Base-by-base conservation (phyloP, 2,329 filamentous ascomycete genomes). In the Drechslerella stenobrocha region DNA sequence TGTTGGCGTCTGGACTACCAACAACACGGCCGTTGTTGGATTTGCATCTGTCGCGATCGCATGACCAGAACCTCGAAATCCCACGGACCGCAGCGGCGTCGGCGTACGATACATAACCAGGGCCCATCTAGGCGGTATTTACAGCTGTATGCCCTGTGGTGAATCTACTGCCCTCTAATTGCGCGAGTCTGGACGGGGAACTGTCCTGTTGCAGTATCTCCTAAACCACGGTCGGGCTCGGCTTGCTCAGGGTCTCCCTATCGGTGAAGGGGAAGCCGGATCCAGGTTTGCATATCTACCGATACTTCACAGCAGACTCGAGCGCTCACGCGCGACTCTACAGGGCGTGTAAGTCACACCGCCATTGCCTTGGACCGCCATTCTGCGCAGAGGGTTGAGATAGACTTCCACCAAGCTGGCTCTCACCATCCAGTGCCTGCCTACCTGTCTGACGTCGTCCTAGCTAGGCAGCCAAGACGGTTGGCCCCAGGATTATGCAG, bases 1-100 rank as follows among this genome's bases (percentile, higher is more conserved):
- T 30, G 28, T 4, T 45, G 24, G 45, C 24, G 11, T 30, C 9
- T 7, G 13, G 13, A 13, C n/a, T 42, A 13, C 7, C 22, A 34
- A 26, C 50, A 52, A 52, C 50, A 52, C 50, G 28, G 28, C 1
- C 18, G n/a, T 32, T 30, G 50, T 52, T 52, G 50, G 35, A 42
- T 28, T 52, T n/a, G 11, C 28, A 30, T 6, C 23, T n/a, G 13
- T 13, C 28, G 50, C n/a, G 8, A 18, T 20, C 4, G 24, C 11
- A 37, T 3, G 13, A 5, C 37, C 18, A 3, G 37, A 42, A 9
- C n/a, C 50, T 35, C 47, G 18, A 57, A 11, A 32, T 22, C 34
- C 18, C 7, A 11, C 40, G 34, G 35, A 30, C 2, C 20, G 11
- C 52, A 45, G 40, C 40, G 32, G 42, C 42, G 42, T 48, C 34